These are phyloP conservation scores for Byssothecium circinans DNA, from an alignment of 2,329 filamentous ascomycete species.

Conservation along the genomic window DNA sequence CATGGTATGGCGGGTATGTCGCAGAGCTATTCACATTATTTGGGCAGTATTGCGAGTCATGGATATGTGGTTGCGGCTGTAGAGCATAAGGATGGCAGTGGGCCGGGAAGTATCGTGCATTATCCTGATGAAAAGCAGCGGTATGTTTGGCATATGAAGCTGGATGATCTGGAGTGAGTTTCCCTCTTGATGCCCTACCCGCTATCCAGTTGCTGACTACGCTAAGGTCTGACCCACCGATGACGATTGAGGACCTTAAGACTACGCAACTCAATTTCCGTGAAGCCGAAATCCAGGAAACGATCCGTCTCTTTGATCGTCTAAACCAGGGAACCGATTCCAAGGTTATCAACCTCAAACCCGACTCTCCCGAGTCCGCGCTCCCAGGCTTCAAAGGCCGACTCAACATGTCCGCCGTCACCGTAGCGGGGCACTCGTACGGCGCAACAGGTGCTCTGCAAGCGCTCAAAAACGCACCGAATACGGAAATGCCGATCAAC, in stretches of 20 bases:
- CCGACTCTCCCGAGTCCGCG: conserved; percentile 51
- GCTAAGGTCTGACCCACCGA: conserved; percentile 30
- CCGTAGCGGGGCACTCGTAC: conserved; percentile 66
- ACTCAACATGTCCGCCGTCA: conserved; percentile 58
- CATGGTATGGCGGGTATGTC: conserved; percentile 52
- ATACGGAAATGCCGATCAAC: conserved; percentile 50
- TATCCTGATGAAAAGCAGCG: conserved; percentile 33
- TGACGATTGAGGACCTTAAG: conserved; percentile 44
- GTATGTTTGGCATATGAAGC: conserved; percentile 43
- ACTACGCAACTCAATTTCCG: conserved; percentile 48
- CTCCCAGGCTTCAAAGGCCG: conserved; percentile 54
- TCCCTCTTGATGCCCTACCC: background rate
- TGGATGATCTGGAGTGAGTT: conserved; percentile 35
- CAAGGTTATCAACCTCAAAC: conserved; percentile 47
- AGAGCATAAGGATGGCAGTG: conserved; percentile 52
- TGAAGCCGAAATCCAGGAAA: conserved; percentile 51
- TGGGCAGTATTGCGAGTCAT: conserved; percentile 50
- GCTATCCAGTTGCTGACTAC: background rate
- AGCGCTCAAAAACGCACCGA: conserved; percentile 56
- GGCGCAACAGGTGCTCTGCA: conserved; percentile 67
- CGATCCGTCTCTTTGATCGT: conserved; percentile 44
- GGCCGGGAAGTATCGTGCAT: conserved; percentile 48
- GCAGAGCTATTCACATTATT: conserved; percentile 51
- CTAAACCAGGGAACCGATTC: conserved; percentile 44
- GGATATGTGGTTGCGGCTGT: conserved; percentile 51